Conservation (phyloP, 1,139 yeast species). For the Hyphopichia khmerensis region DNA sequence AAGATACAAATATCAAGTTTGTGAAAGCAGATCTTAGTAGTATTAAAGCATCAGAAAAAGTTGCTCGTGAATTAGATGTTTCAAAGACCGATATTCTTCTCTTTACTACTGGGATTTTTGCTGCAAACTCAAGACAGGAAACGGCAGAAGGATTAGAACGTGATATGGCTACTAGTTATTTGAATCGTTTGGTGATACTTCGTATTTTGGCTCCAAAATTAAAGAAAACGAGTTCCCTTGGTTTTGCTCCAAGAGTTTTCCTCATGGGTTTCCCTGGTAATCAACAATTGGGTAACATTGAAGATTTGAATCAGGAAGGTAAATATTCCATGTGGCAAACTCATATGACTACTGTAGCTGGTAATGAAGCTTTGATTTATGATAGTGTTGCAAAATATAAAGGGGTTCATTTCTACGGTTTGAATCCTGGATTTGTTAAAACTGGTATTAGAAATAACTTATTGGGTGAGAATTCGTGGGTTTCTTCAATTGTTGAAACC, state of each 20-base stretch:
- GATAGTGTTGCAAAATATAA: constrained; percentile 16
- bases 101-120: constrained; percentile 35
- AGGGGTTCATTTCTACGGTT: constrained; percentile 22
- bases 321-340: constrained; percentile 20
- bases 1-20: constrained; percentile 21
- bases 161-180: constrained; percentile 34
- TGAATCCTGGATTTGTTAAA: constrained; percentile 34
- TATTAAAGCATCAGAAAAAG: constrained; percentile 16
- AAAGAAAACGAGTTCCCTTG: constrained; percentile 5
- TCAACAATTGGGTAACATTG: constrained; percentile 22
- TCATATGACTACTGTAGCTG: constrained; percentile 38
- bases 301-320: constrained; percentile 29
- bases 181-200: constrained; percentile 27
- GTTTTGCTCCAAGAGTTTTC: constrained; percentile 26
- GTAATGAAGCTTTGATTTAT: constrained; percentile 31
- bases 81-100: constrained; percentile 19
- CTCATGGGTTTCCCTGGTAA: constrained; percentile 35
- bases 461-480: constrained; percentile 21
- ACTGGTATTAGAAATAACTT: constrained; percentile 28
- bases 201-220: constrained; percentile 18
- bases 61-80: constrained; percentile 20
- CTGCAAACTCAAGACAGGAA: constrained; percentile 22
- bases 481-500: constrained; percentile 18
- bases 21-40: constrained; percentile 28
- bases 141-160: constrained; percentile 33